Base-by-base conservation (phyloP, 371 early-diverging fungal species). In the Mucor saturninus region DNA sequence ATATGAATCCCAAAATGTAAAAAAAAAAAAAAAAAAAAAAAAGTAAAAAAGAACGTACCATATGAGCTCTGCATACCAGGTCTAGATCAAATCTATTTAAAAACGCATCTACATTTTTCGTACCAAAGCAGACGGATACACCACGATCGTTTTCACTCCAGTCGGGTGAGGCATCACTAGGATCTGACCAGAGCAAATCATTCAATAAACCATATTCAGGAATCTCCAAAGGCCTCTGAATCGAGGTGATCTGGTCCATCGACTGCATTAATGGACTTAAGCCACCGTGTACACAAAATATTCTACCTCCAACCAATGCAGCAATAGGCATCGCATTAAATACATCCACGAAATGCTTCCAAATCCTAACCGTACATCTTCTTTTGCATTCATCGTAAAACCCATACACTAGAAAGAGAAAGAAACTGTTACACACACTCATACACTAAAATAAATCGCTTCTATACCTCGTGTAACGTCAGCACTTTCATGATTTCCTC, bases 351-450 rank as follows among this genome's bases (percentile, higher is more conserved):
- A 98, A 98, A 14, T 87, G 83, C 72, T 93, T 96, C 99, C 99
- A 99, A 49, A 97, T 85, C 67, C 93, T 94, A 35, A 93, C 81
- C 69, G 85, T 94, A 55, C 88, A 26, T 60, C 99, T 77, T 64
- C 98, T 88, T 78, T 98, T 99, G 86, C 96, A 95, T 77, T 99
- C 99, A 75, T 99, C 99, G 74, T 95, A 99, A 77, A 99, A 99
- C 11, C 99, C 99, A 73, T 99, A 99, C 21, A 99, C 74, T 74
- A 57, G 43, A 10, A 21, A 28, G 29, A 55, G 7, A 9, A 30
- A 21, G 26, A 13, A 28, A 54, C 8, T 14, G 28, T 37, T 31
- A 61, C 6, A 32, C 21, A 54, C 15, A 32, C 5, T 7, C 21
- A 54, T 21, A 32, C 5, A 7, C 40, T 56, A 46, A 48, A 26